A percentile compares a stretch with the other conserved stretches of the same genome.
Evolutionary conservation across 805 yeast species (phyloP).

Genomic region (Zygosaccharomyces bisporus): DNA sequence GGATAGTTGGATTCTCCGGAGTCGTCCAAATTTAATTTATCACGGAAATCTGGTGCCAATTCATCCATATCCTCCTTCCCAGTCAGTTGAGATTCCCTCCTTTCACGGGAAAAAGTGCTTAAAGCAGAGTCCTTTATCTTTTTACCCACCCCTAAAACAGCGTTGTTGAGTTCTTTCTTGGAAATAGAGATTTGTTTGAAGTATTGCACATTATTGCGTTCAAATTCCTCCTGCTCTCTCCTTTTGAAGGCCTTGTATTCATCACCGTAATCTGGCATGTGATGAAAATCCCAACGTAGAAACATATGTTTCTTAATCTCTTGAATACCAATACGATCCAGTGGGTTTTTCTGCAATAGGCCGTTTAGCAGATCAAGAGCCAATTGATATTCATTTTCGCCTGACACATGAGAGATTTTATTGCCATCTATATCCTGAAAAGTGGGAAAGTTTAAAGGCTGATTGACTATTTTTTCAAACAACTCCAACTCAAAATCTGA

Average conservation of each 20-base stretch:
- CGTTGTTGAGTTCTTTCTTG: conserved; percentile 66
- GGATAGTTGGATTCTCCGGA: conserved; percentile 5
- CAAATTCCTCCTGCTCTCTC: conserved; percentile 26
- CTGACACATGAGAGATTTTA: conserved; percentile 32
- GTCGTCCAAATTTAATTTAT: not conserved
- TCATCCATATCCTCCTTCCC: conserved; percentile 1
- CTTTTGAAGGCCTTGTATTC: conserved; percentile 14
- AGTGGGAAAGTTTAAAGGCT: conserved; percentile 56
- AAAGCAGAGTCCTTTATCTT: conserved; percentile 44
- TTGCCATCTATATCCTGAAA: conserved; percentile 26
- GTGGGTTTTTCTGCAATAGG: conserved; percentile 68
- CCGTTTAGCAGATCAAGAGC: conserved; percentile 55
- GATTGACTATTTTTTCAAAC: conserved; percentile 73
- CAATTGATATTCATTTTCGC: conserved; percentile 40
- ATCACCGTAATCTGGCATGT: conserved; percentile 14
- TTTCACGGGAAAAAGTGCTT: conserved; percentile 5
- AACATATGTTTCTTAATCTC: conserved; percentile 80
- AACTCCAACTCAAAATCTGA: conserved; percentile 68
- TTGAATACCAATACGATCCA: conserved; percentile 58
- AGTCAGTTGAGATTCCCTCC: conserved; percentile 2
- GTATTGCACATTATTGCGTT: conserved; percentile 28
- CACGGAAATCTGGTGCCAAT: not conserved
- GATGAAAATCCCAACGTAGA: conserved; percentile 42
- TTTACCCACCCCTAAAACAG: conserved; percentile 78
- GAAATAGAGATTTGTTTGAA: conserved; percentile 53